These are phyloP conservation scores for Metarhizium guizhouense DNA, from an alignment of 2,329 filamentous ascomycete species.

Conservation along the genomic window DNA sequence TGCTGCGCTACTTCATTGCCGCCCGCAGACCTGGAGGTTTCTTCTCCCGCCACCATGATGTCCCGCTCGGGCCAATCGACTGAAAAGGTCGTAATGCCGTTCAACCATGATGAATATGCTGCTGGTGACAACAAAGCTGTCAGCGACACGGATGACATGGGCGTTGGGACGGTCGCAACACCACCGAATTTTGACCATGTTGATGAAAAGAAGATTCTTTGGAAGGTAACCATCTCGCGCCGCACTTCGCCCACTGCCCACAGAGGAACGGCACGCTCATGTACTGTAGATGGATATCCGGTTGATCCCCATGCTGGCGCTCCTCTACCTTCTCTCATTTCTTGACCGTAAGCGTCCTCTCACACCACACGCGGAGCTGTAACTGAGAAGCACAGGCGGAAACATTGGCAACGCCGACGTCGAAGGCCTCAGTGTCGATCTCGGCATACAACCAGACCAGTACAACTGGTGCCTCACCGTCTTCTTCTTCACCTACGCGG, in stretches of 20 bases:
- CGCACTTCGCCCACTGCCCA: neutral
- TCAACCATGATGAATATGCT: neutral
- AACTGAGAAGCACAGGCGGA: constrained; percentile 30
- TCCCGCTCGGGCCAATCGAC: neutral
- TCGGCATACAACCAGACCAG: constrained; percentile 51
- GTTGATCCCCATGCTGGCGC: constrained; percentile 53
- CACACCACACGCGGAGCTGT: neutral
- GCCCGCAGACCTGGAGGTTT: neutral
- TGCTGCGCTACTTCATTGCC: neutral
- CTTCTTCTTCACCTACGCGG: constrained; percentile 72
- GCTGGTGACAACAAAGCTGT: neutral
- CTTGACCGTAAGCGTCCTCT: constrained; percentile 41
- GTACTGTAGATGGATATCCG: constrained; percentile 37
- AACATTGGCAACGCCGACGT: constrained; percentile 63
- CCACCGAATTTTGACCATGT: neutral
- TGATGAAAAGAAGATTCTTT: constrained; percentile 45
- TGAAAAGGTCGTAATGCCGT: neutral
- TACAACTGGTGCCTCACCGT: constrained; percentile 64
- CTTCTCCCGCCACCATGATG: neutral
- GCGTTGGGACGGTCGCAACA: neutral
- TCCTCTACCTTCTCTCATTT: constrained; percentile 61
- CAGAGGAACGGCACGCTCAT: neutral
- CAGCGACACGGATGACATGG: neutral
- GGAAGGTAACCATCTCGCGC: constrained; percentile 33
- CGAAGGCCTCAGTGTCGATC: constrained; percentile 41